phyloP scores from a whole-genome alignment of 306 rosid genomes.

The Sindora glabra region DNA sequence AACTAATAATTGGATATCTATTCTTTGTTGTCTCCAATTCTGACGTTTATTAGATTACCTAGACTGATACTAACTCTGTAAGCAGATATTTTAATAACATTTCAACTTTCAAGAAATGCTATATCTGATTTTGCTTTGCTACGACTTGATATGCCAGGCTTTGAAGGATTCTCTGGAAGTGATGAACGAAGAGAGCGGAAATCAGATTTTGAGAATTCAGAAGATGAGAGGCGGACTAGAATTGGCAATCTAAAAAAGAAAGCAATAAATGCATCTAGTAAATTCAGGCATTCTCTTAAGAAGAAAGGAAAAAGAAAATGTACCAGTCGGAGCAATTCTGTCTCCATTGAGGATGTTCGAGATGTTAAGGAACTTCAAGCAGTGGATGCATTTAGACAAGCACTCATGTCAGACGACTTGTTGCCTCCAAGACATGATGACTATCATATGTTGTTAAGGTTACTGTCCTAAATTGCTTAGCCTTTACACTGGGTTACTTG shows the following conservation, averaged over 20 bases:
- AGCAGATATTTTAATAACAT: too few relatives aligned
- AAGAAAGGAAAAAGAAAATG: conserved; percentile 52
- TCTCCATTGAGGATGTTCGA: conserved; percentile 82
- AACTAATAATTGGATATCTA: neutral
- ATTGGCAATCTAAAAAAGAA: conserved; percentile 70
- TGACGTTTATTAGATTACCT: neutral
- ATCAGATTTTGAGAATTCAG: conserved; percentile 70
- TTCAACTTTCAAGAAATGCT: neutral
- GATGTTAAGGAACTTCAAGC: conserved; percentile 68
- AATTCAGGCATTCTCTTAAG: conserved; percentile 74
- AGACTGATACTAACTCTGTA: neutral
- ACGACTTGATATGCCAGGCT: conserved; percentile 38
- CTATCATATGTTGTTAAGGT: conserved; percentile 80
- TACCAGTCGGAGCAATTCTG: conserved; percentile 23
- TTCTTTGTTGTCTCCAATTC: neutral
- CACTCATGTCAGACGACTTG: conserved; percentile 59
- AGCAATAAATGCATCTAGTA: conserved; percentile 79
- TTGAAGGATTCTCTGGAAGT: conserved; percentile 60
- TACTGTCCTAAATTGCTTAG: neutral
- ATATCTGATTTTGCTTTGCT: neutral
- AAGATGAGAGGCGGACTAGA: conserved; percentile 67
- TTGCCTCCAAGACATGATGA: conserved; percentile 68
- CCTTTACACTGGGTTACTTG: neutral
- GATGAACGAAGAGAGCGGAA: conserved; percentile 67
- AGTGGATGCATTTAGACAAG: conserved; percentile 69